Conservation (phyloP, 139 green algal genomes). For the Nannochloris sp. region DNA sequence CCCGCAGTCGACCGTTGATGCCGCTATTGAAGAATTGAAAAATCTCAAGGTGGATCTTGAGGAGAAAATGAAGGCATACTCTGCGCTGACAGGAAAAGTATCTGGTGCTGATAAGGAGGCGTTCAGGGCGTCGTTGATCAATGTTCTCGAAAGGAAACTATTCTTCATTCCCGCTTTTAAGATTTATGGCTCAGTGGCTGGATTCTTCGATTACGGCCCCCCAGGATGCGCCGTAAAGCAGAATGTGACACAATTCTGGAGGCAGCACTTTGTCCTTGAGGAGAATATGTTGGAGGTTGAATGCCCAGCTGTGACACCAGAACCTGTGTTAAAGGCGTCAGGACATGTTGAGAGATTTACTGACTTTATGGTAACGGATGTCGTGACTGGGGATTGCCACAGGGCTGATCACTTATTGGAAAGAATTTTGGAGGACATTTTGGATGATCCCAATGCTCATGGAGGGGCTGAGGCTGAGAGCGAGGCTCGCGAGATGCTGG, state of each 20-base stretch:
- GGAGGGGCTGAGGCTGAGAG: constrained; percentile 24
- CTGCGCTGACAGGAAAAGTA: constrained; percentile 50
- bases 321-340: constrained; percentile 83
- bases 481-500: constrained; percentile 66
- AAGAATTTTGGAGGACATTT: constrained; percentile 57
- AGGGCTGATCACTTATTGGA: constrained; percentile 95
- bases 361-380: constrained; percentile 95
- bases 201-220: constrained; percentile 97
- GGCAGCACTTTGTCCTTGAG: constrained; percentile 95
- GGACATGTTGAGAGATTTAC: constrained; percentile 98
- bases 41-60: constrained; percentile 75
- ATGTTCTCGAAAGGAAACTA: constrained; percentile 75
- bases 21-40: constrained; percentile 75
- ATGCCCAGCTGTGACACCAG: constrained; percentile 93
- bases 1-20: constrained; percentile 61
- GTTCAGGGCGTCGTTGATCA: constrained; percentile 65
- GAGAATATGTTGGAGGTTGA: constrained; percentile 98
- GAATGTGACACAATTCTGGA: constrained; percentile 84
- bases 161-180: constrained; percentile 98
- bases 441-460: constrained; percentile 65
- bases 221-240: constrained; percentile 94
- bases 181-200: constrained; percentile 93
- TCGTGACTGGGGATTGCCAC: constrained; percentile 78
- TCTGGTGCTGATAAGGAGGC: constrained; percentile 62
- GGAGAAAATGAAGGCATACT: constrained; percentile 52